Evolutionary conservation across 257 asterid species (phyloP), one percentile per base, ranked within the genome.

Genomic region (Plectranthus barbatus): DNA sequence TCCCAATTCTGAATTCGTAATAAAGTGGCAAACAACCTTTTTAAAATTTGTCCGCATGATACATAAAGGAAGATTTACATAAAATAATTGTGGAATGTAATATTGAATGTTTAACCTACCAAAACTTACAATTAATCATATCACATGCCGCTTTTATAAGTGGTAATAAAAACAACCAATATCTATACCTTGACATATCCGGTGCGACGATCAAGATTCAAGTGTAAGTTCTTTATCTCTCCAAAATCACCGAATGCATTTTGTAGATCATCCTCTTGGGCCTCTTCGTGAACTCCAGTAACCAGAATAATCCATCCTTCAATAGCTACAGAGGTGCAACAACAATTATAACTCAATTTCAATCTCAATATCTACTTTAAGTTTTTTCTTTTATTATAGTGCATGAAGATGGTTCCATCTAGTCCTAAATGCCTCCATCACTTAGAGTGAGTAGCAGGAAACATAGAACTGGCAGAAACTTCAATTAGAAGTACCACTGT

Each of bases 251-350:
- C 95, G 73, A 93, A 90, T 77, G 78, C 74, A 78, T 79, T 78
- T 15, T 76, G 94, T 54, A 93, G 69, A 74, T 90, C 92, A 67
- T 93, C 99, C 75, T 93, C 99, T 74, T 87, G 97, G 5, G 95
- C 95, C 81, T 93, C 99, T 67, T 93, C 99, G 66, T 93, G 95
- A 58, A 93, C 90, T 70, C 99, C 97, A 63, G 96, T 85, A 46
- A 83, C 99, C 4, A 93, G 78, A 80, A 93, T 42, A 81, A 93
- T 93, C 99, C 99, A 93, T 77, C 99, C 99, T 83, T 93, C 99
- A 74, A 93, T 84, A 42, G 99, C 99, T 93, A 84, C 85, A 82
- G 12, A 46, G 55, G 65, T 48, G 23, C 19, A 73, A 54, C 17
- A n/a, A 56, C 72, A 63, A n/a, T 66, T 21, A 81, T 69, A 56